Evolutionary conservation across 129 eudicot genomes (phyloP).

Genomic region (Saposhnikovia divaricata): DNA sequence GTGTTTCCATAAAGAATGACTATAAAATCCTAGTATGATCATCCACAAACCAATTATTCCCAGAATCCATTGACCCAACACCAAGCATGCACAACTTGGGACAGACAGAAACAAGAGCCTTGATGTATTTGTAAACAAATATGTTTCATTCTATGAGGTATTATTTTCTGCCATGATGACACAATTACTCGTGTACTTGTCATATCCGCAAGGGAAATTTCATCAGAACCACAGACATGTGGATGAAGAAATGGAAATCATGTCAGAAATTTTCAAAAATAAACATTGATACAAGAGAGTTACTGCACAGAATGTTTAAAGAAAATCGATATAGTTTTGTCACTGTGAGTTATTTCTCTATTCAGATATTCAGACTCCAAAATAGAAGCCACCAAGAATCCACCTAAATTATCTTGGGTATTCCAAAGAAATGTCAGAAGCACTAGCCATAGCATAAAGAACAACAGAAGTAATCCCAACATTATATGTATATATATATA

Average conservation of each 20-base stretch:
- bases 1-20: background rate
- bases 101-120: background rate
- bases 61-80: background rate
- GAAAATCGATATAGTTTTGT: background rate
- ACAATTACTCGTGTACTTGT: background rate
- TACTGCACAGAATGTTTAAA: background rate
- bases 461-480: no score
- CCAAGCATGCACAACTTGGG: background rate
- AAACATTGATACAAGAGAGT: background rate
- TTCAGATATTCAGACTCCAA: background rate
- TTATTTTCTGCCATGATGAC: background rate
- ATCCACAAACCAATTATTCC: background rate
- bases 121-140: background rate
- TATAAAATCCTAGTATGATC: background rate
- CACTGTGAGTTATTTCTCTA: conserved; percentile 1
- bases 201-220: background rate
- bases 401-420: no score
- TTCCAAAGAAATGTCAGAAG: no score
- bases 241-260: background rate
- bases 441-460: no score
- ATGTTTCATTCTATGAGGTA: background rate
- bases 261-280: background rate
- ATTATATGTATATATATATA: no score
- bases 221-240: background rate
- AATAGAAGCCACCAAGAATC: no score